Percentiles rank a stretch among this genome's conserved stretches.
Conservation (phyloP, 257 asterid genomes). For the Solanum chaucha region DNA sequence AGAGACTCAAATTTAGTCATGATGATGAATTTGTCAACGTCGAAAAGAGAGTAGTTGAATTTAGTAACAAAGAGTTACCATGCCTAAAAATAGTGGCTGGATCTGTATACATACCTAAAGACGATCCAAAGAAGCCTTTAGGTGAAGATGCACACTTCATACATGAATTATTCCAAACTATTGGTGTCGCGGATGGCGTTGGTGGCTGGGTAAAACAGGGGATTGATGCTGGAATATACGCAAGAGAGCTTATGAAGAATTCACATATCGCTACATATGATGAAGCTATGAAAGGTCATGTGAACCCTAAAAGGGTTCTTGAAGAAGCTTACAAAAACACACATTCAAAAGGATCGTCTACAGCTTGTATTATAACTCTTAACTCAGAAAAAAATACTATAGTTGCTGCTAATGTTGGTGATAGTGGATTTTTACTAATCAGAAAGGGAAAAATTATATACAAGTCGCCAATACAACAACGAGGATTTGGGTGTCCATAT, state of each 20-base stretch:
- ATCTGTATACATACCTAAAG: constrained; percentile 6
- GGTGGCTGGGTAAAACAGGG: constrained; percentile 12
- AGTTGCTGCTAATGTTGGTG: constrained; percentile 12
- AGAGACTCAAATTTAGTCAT: not conserved
- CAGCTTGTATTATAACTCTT: constrained; percentile 12
- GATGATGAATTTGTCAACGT: not conserved
- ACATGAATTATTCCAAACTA: not conserved
- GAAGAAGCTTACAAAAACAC: constrained; percentile 4
- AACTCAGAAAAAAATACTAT: not conserved
- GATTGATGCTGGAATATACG: constrained; percentile 11
- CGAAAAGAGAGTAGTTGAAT: not conserved
- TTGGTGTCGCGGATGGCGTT: constrained; percentile 22
- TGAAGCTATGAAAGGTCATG: not conserved
- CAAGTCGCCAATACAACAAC: constrained; percentile 4
- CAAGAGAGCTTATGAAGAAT: constrained; percentile 11
- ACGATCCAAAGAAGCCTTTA: not conserved
- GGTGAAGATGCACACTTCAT: constrained; percentile 29
- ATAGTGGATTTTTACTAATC: constrained; percentile 13
- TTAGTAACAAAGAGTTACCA: not conserved
- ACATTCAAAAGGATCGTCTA: constrained; percentile 11
- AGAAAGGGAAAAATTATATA: constrained; percentile 3
- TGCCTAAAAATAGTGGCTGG: not conserved
- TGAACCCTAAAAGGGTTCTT: constrained; percentile 8
- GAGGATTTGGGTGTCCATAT: constrained; percentile 3
- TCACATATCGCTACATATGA: not conserved